phyloP scores from a whole-genome alignment of 2,329 filamentous ascomycete genomes.

The Teratosphaeria nubilosa region DNA sequence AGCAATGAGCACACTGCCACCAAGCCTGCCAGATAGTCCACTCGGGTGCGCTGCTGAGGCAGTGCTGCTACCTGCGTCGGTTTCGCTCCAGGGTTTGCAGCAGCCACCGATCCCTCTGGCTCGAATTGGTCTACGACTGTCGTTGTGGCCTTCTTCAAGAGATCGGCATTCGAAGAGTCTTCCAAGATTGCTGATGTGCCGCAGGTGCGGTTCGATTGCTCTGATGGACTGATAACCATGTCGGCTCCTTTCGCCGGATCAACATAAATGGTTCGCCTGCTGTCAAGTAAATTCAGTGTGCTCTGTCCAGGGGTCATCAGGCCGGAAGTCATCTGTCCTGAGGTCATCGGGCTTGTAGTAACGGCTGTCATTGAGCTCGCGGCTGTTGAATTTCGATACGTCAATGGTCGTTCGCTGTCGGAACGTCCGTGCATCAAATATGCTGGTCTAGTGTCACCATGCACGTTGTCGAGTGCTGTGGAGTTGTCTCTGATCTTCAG shows the following conservation, averaged over 20 bases:
- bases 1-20: constrained; percentile 37
- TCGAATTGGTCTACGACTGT: not conserved
- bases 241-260: not conserved
- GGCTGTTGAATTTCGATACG: constrained; percentile 5
- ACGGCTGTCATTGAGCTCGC: constrained; percentile 5
- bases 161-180: constrained; percentile 5
- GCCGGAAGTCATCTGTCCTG: not conserved
- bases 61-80: constrained; percentile 1
- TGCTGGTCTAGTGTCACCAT: not conserved
- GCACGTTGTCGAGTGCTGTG: constrained; percentile 1
- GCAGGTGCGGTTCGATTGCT: not conserved
- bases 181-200: not conserved
- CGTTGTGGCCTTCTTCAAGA: not conserved
- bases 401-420: constrained; percentile 4
- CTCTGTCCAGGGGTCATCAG: not conserved
- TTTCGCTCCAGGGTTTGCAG: constrained; percentile 10
- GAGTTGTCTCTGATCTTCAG: not conserved
- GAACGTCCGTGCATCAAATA: constrained; percentile 2
- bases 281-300: not conserved
- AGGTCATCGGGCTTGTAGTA: not conserved
- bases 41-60: constrained; percentile 19
- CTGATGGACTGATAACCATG: not conserved
- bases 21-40: constrained; percentile 39
- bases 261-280: not conserved
- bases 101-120: constrained; percentile 7